A percentile compares a stretch with the other conserved stretches of the same genome.
Evolutionary conservation across 805 yeast genomes (phyloP).

Genomic region (Schwanniomyces occidentalis): DNA sequence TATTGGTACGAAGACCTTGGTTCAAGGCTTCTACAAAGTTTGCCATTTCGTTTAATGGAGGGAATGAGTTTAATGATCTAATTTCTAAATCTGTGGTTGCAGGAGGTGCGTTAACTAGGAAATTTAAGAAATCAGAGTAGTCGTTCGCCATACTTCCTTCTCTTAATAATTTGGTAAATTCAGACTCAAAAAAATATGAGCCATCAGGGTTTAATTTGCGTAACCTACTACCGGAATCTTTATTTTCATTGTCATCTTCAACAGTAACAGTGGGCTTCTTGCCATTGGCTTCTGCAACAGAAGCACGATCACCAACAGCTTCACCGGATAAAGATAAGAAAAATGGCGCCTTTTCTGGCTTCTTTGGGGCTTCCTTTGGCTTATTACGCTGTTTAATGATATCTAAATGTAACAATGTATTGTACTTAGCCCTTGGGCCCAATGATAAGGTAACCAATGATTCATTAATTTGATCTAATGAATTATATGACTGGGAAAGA

Average conservation of each 20-base stretch:
- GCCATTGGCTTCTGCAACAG: slow-evolving; percentile 41
- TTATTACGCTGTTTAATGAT: slow-evolving; percentile 82
- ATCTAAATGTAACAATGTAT: slow-evolving; percentile 78
- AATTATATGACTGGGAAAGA: slow-evolving; percentile 42
- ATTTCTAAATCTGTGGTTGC: slow-evolving; percentile 82
- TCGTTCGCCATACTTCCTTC: slow-evolving; percentile 44
- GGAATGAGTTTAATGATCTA: slow-evolving; percentile 66
- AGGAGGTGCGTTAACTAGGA: slow-evolving; percentile 65
- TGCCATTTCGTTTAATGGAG: slow-evolving; percentile 67
- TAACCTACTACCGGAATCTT: slow-evolving; percentile 30
- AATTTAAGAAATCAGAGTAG: slow-evolving; percentile 52
- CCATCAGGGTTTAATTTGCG: slow-evolving; percentile 30
- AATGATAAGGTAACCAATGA: slow-evolving; percentile 70
- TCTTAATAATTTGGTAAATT: slow-evolving; percentile 66
- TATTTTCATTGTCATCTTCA: slow-evolving; percentile 21
- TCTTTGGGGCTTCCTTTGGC: slow-evolving; percentile 86
- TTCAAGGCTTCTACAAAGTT: slow-evolving; percentile 68
- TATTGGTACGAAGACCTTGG: slow-evolving; percentile 54
- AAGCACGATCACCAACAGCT: slow-evolving; percentile 70
- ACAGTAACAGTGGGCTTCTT: slow-evolving; percentile 9
- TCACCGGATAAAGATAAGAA: slow-evolving; percentile 71
- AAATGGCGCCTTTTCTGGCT: slow-evolving; percentile 77
- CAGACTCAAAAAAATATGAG: slow-evolving; percentile 63
- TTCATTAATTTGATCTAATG: slow-evolving; percentile 62
- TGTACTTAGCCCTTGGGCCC: slow-evolving; percentile 77